Percentiles rank a stretch among this genome's conserved stretches.
phyloP scores from a whole-genome alignment of 2,329 filamentous ascomycete genomes.

The Mycosphaerella sp. region DNA sequence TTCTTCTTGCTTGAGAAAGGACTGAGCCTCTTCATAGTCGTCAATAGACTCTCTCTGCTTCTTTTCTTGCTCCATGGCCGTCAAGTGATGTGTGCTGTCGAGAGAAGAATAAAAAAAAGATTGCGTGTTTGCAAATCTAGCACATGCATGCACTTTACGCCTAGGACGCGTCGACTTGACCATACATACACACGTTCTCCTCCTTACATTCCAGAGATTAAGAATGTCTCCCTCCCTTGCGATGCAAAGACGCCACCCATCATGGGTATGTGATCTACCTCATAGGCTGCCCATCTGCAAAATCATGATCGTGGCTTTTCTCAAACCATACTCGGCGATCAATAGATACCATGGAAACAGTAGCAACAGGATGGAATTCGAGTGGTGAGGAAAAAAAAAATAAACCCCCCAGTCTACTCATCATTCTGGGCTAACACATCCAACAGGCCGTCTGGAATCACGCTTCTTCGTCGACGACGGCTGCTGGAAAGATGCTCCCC shows the following conservation, averaged over 20 bases:
- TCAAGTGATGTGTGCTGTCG: neutral
- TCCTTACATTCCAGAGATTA: slow-evolving; percentile 12
- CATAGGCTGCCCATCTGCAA: neutral
- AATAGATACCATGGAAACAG: slow-evolving; percentile 7
- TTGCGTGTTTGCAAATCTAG: too few species aligned
- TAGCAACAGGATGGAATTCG: slow-evolving; percentile 17
- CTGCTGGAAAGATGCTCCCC: slow-evolving; percentile 64
- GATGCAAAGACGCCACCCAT: neutral
- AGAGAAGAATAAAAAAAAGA: too few species aligned
- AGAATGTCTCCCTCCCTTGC: slow-evolving; percentile 13
- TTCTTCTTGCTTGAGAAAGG: slow-evolving; percentile 19
- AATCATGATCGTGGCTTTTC: neutral
- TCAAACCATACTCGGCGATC: neutral
- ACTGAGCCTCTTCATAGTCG: slow-evolving; percentile 14
- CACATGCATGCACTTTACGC: slow-evolving; percentile 1
- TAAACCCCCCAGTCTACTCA: neutral
- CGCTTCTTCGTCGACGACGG: slow-evolving; percentile 49
- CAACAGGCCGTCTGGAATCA: slow-evolving; percentile 35
- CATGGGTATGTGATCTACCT: neutral
- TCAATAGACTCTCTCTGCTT: slow-evolving; percentile 14
- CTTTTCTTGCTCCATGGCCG: slow-evolving; percentile 4
- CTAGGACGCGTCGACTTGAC: neutral
- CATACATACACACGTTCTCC: neutral
- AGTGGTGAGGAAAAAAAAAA: slow-evolving; percentile 11
- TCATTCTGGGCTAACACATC: neutral